Base-by-base conservation (phyloP, 148 eudicot species). In the Arbutus unedo region DNA sequence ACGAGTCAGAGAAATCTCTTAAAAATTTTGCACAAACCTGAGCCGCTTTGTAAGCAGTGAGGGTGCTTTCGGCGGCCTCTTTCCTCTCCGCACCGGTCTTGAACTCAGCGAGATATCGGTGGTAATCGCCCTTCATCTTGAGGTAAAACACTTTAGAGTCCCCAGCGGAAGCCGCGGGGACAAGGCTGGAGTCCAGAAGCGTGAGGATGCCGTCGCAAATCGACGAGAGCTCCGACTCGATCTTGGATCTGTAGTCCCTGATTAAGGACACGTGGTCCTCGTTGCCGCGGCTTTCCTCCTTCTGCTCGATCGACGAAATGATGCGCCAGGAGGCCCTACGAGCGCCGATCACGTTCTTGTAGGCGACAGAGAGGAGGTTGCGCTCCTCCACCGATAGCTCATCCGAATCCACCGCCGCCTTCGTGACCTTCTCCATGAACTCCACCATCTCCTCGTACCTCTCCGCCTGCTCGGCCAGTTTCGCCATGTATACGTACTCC, bases 121-220 rank as follows among this genome's bases (percentile, higher is more conserved):
- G 93, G 54, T 92, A 92, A 88, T 92, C 95, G 0, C 95, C 95
- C 86, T 92, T 92, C 95, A 92, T 92, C 89, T 92, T 92, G 82
- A 92, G 83, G 62, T 89, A 92, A 53, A 92, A 92, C 72, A 92
- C 94, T 81, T 91, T 92, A 2, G 95, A 90, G 72, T 92, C 95
- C 5, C 92, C 95, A 2, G 82, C 21, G 2, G 82, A 60, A 0
- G 93, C 93, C 7, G 92, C 76, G 1, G 93, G 90, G 19, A 92
- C 82, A 54, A 90, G 88, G 81, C 90, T 86, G 4, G 84, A 14
- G 60, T 92, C 95, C 3, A 92, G 83, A 11, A 92, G 84, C 80
- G 86, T 90, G 70, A 92, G 82, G 14, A 92, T 91, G 0, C 95
- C 93, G 16, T 89, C 92, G 64, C 93, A 92, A 68, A 91, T 92